Conservation (phyloP, 495 filamentous ascomycete species). For the Aspergillus sparsus region DNA sequence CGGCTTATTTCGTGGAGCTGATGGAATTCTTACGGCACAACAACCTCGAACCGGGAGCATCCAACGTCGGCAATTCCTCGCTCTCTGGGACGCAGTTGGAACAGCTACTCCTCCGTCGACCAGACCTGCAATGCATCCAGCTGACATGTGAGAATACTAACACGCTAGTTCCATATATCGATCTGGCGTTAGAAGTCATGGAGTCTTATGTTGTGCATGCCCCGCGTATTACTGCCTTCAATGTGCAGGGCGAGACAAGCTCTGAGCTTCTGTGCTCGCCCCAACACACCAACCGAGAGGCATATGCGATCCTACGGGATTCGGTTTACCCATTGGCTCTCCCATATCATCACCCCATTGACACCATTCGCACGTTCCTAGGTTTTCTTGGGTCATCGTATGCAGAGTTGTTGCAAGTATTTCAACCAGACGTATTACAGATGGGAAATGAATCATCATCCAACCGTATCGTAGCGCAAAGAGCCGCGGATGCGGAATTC, state of each 20-base stretch:
- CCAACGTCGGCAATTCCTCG: not conserved
- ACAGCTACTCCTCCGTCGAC: not conserved
- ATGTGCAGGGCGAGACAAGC: not conserved
- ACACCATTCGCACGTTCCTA: no score
- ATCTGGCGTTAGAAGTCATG: conserved; percentile 1
- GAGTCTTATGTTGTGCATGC: not conserved
- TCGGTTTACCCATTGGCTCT: no score
- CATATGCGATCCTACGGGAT: no score
- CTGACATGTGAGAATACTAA: conserved; percentile 3
- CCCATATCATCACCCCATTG: no score
- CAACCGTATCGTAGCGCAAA: no score
- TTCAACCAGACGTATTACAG: no score
- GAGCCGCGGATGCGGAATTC: no score
- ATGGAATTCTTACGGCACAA: not conserved
- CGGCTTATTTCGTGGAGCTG: conserved; percentile 3
- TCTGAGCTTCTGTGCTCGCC: not conserved
- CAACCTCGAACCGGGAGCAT: not conserved
- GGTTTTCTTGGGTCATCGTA: no score
- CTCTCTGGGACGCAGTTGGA: not conserved
- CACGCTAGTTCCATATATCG: conserved; percentile 1
- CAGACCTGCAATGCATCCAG: not conserved
- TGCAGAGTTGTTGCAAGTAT: no score
- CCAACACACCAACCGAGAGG: no score
- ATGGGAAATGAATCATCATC: no score
- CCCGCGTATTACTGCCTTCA: not conserved